Conservation (phyloP, 805 yeast genomes). For the Candida oleophila region DNA sequence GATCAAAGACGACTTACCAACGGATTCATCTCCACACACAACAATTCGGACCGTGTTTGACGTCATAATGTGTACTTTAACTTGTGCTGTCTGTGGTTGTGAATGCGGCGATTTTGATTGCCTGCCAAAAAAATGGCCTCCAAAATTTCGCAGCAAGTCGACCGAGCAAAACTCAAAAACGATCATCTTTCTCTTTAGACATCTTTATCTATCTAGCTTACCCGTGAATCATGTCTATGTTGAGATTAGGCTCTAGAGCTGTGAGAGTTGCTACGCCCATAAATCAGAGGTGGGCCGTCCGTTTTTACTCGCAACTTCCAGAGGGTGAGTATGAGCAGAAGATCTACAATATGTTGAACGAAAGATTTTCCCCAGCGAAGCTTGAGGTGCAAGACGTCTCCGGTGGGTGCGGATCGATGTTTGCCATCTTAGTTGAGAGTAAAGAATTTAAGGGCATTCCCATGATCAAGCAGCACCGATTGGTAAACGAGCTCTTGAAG, state of each 20-base stretch:
- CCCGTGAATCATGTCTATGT: not conserved
- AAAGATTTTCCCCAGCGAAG: conserved; percentile 57
- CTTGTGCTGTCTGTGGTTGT: not conserved
- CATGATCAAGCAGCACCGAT: conserved; percentile 87
- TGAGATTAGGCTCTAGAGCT: not conserved
- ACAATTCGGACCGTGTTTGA: conserved; percentile 70
- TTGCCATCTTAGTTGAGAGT: conserved; percentile 77
- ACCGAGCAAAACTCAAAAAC: not conserved
- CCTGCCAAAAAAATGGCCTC: not conserved
- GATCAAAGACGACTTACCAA: conserved; percentile 79
- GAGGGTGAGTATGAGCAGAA: conserved; percentile 64
- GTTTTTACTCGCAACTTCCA: conserved; percentile 9
- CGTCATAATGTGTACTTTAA: conserved; percentile 10
- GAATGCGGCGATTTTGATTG: not conserved
- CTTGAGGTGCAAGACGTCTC: conserved; percentile 78
- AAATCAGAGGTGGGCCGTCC: not conserved
- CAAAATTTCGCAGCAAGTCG: not conserved
- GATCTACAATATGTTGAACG: conserved; percentile 54
- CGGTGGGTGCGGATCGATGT: conserved; percentile 98
- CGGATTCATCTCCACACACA: conserved; percentile 92
- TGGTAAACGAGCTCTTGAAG: conserved; percentile 77
- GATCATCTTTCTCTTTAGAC: not conserved
- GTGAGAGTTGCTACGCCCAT: not conserved
- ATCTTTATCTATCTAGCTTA: not conserved
- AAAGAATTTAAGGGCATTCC: conserved; percentile 73